These are phyloP conservation scores for Melanogaster broomeanus DNA, from an alignment of 768 basidiomycete genomes.

Conservation along the genomic window DNA sequence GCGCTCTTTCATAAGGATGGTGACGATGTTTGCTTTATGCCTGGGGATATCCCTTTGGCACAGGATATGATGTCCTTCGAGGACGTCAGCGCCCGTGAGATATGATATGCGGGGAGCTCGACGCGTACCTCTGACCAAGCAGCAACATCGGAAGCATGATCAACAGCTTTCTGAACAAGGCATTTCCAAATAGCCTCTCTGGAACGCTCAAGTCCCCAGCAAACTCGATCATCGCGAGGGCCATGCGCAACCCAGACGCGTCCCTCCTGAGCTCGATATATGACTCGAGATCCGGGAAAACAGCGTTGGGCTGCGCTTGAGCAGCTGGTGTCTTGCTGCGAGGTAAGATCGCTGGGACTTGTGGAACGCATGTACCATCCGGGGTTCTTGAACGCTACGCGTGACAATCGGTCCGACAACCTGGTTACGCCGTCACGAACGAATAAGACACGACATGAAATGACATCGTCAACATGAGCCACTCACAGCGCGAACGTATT, in stretches of 20 bases:
- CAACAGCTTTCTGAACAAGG: slow-evolving; percentile 35
- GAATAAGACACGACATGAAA: slow-evolving; percentile 5
- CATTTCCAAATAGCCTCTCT: slow-evolving; percentile 25
- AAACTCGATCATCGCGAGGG: slow-evolving; percentile 55
- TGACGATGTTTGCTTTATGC: slow-evolving; percentile 48
- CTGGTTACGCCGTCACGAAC: slow-evolving; percentile 23
- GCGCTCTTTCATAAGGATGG: slow-evolving; percentile 46
- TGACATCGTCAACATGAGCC: slow-evolving; percentile 6
- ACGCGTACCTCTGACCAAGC: slow-evolving; percentile 52
- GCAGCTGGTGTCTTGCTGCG: slow-evolving; percentile 34
- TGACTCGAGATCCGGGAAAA: slow-evolving; percentile 43
- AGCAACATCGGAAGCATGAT: slow-evolving; percentile 50
- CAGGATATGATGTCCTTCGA: slow-evolving; percentile 61
- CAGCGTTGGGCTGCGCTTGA: slow-evolving; percentile 27
- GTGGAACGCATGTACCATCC: slow-evolving; percentile 47
- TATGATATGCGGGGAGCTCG: no score
- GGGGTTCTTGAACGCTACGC: slow-evolving; percentile 34
- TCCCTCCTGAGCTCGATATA: slow-evolving; percentile 50
- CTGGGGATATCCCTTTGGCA: slow-evolving; percentile 43
- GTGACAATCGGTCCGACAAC: slow-evolving; percentile 39
- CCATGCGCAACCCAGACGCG: slow-evolving; percentile 48
- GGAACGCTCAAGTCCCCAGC: slow-evolving; percentile 47
- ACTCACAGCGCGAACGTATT: slow-evolving; percentile 26
- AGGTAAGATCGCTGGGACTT: slow-evolving; percentile 34
- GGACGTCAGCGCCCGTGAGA: background rate